A percentile compares a stretch with the other conserved stretches of the same genome.
Conservation (phyloP, 306 rosid genomes). For the Castanopsis chinensis region DNA sequence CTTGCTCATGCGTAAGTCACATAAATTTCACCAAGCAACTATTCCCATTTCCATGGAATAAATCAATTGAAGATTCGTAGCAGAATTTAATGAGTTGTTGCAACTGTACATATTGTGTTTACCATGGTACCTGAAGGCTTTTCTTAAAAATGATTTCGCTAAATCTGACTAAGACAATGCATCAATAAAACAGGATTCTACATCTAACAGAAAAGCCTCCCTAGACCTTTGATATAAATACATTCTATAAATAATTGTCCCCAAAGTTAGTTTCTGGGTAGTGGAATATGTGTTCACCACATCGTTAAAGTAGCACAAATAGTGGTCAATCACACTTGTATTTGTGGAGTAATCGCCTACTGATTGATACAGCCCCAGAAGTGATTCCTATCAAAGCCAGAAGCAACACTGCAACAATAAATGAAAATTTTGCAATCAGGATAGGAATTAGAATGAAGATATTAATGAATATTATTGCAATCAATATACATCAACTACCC, state of each 20-base stretch:
- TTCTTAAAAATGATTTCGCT: background rate
- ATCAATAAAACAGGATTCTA: background rate
- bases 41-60: too few species aligned
- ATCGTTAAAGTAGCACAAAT: background rate
- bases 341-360: slow-evolving; percentile 29
- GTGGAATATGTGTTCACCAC: background rate
- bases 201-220: background rate
- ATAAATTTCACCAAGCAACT: too few species aligned
- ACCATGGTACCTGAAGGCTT: background rate
- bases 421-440: background rate
- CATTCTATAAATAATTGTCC: background rate
- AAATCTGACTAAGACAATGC: background rate
- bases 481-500: background rate
- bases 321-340: slow-evolving; percentile 29
- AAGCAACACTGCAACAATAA: slow-evolving; percentile 34
- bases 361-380: slow-evolving; percentile 18
- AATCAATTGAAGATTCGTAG: background rate
- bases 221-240: background rate
- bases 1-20: too few species aligned
- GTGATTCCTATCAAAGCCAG: slow-evolving; percentile 17
- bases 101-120: background rate
- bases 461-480: background rate
- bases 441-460: background rate
- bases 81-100: background rate
- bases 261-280: background rate